Percentiles rank a stretch among this genome's conserved stretches.
phyloP scores from a whole-genome alignment of 257 asterid genomes.

The Buddleja alternifolia region DNA sequence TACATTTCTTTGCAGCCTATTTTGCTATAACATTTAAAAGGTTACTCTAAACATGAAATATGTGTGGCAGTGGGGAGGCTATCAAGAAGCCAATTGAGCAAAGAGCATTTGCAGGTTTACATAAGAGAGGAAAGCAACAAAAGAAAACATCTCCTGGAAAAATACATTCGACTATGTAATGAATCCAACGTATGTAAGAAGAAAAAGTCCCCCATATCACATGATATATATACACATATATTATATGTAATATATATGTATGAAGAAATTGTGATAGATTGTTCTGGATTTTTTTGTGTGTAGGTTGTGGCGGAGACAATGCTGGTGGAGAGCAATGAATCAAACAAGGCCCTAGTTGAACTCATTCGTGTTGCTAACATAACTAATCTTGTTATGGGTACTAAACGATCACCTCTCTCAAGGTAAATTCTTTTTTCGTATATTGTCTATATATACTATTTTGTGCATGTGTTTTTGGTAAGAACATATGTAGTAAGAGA shows the following conservation, averaged over 20 bases:
- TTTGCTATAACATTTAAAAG: no score
- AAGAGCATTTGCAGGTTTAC: constrained; percentile 63
- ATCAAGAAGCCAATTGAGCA: constrained; percentile 73
- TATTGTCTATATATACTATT: not conserved
- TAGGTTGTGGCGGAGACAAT: constrained; percentile 77
- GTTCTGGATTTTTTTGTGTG: constrained; percentile 8
- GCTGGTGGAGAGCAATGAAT: constrained; percentile 78
- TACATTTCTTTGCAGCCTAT: no score
- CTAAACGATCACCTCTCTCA: constrained; percentile 46
- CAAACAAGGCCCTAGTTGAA: constrained; percentile 69
- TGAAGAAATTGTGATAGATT: not conserved
- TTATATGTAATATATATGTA: not conserved
- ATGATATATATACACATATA: no score
- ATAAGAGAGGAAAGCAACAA: constrained; percentile 64
- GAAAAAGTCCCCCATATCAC: not conserved
- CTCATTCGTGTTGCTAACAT: constrained; percentile 63
- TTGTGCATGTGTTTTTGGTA: no score
- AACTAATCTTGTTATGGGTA: constrained; percentile 66
- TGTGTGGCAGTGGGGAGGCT: constrained; percentile 66
- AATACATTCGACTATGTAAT: constrained; percentile 65
- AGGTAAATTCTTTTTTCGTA: constrained; percentile 39
- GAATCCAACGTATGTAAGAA: constrained; percentile 54
- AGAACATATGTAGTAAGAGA: no score
- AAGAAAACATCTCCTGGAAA: constrained; percentile 59
- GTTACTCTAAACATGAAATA: not conserved